phyloP scores from a whole-genome alignment of 2,329 filamentous ascomycete genomes.

The Epichloe hybrida region DNA sequence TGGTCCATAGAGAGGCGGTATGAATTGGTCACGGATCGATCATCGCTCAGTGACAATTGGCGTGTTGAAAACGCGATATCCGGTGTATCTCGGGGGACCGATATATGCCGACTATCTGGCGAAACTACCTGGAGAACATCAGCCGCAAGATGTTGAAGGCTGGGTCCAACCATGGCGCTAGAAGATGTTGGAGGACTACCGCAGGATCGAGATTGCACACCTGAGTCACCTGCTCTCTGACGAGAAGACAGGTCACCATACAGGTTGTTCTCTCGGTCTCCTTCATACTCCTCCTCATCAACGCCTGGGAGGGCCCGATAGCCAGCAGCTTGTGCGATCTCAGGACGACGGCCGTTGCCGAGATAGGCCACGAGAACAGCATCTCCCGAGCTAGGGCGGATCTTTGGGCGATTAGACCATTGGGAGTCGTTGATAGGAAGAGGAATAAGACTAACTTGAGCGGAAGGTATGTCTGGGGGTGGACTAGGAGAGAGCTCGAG shows the following conservation, averaged over 20 bases:
- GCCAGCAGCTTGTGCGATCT: conserved; percentile 47
- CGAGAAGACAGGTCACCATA: not conserved
- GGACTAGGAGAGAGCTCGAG: conserved; percentile 20
- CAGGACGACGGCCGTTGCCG: conserved; percentile 47
- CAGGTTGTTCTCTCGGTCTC: conserved; percentile 14
- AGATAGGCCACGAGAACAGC: conserved; percentile 53
- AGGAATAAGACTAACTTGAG: conserved; percentile 22
- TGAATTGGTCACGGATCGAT: conserved; percentile 10
- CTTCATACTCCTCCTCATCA: conserved; percentile 26
- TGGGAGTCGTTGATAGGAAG: conserved; percentile 25
- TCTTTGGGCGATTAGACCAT: conserved; percentile 39
- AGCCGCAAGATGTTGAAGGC: conserved; percentile 19
- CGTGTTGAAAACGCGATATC: conserved; percentile 18
- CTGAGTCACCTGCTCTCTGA: not conserved
- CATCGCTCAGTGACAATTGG: conserved; percentile 22
- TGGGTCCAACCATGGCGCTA: conserved; percentile 7
- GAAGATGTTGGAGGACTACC: not conserved
- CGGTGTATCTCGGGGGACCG: conserved; percentile 9
- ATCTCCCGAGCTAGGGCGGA: conserved; percentile 45
- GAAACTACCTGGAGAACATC: conserved; percentile 19
- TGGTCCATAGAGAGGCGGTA: conserved; percentile 4
- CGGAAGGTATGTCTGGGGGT: conserved; percentile 22
- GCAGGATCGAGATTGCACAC: not conserved
- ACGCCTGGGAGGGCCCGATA: conserved; percentile 36
- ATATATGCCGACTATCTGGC: conserved; percentile 6